Percentiles rank a stretch among this genome's conserved stretches.
These are phyloP conservation scores for Hamigera avellanea DNA, from an alignment of 495 filamentous ascomycete genomes.

Conservation along the genomic window DNA sequence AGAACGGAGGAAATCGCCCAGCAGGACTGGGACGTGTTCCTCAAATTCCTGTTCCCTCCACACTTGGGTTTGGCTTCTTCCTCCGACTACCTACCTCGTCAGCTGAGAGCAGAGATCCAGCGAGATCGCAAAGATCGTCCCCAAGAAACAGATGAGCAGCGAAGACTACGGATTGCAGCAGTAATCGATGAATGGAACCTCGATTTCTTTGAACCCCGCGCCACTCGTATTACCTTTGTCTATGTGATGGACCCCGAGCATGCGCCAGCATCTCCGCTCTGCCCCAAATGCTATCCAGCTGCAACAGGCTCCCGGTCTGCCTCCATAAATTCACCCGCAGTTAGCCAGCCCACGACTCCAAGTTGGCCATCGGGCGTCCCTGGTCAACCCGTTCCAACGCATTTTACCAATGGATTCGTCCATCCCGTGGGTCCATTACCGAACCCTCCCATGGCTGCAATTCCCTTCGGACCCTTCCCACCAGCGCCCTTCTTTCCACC, in stretches of 20 bases:
- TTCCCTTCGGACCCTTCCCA: background rate
- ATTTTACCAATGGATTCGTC: background rate
- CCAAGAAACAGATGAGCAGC: constrained; percentile 32
- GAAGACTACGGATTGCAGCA: constrained; percentile 26
- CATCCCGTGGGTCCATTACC: background rate
- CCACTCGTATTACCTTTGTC: constrained; percentile 22
- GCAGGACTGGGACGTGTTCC: constrained; percentile 41
- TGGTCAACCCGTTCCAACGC: no score
- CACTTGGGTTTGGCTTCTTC: constrained; percentile 28
- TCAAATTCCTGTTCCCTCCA: constrained; percentile 35
- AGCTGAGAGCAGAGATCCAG: constrained; percentile 28
- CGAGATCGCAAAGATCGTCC: constrained; percentile 32
- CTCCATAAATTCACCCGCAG: background rate
- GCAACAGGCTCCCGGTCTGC: constrained; percentile 24
- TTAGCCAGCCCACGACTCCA: background rate
- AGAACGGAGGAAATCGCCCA: constrained; percentile 27
- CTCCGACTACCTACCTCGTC: constrained; percentile 27
- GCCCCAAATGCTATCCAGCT: constrained; percentile 33
- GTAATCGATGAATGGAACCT: constrained; percentile 42
- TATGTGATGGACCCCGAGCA: constrained; percentile 28
- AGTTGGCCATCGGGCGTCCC: background rate
- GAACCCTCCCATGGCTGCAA: background rate
- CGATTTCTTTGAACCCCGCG: constrained; percentile 36
- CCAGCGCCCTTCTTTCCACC: constrained; percentile 4
- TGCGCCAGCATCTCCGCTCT: constrained; percentile 30